phyloP scores from a whole-genome alignment of 208 protist genomes.

The Trypanosoma scelopori region DNA sequence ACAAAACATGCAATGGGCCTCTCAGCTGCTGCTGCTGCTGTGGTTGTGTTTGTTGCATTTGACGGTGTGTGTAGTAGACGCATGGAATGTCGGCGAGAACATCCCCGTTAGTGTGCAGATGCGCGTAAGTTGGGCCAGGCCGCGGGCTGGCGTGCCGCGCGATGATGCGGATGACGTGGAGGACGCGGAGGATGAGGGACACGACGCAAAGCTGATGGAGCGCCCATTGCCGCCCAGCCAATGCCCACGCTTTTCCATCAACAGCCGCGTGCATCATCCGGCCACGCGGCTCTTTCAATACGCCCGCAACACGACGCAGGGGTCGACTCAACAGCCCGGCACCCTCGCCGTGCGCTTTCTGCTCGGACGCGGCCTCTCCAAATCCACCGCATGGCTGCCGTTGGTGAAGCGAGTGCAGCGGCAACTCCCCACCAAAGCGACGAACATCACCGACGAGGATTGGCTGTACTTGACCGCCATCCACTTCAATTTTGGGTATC shows the following conservation, averaged over 20 bases:
- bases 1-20: too few relatives aligned
- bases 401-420: slow-evolving; percentile 22
- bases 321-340: too few relatives aligned
- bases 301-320: too few relatives aligned
- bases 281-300: slow-evolving; percentile 16
- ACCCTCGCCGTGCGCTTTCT: slow-evolving; percentile 57
- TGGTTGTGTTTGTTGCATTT: slow-evolving; percentile 3
- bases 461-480: slow-evolving; percentile 45
- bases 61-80: slow-evolving; percentile 5
- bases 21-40: not conserved
- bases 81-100: slow-evolving; percentile 40
- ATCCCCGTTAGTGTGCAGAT: slow-evolving; percentile 70
- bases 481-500: slow-evolving; percentile 66
- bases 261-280: slow-evolving; percentile 36
- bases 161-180: slow-evolving; percentile 24
- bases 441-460: not conserved
- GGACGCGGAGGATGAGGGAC: slow-evolving; percentile 13
- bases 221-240: too few relatives aligned
- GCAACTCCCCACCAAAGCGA: not conserved
- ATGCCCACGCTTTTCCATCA: slow-evolving; percentile 62
- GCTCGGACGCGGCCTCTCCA: slow-evolving; percentile 50
- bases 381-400: slow-evolving; percentile 77
- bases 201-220: slow-evolving; percentile 23
- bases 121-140: slow-evolving; percentile 34
- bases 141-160: not conserved